Evolutionary conservation across 2,329 filamentous ascomycete genomes (phyloP), one percentile per base, ranked within the genome.

Genomic region (Pseudogymnoascus sp.): DNA sequence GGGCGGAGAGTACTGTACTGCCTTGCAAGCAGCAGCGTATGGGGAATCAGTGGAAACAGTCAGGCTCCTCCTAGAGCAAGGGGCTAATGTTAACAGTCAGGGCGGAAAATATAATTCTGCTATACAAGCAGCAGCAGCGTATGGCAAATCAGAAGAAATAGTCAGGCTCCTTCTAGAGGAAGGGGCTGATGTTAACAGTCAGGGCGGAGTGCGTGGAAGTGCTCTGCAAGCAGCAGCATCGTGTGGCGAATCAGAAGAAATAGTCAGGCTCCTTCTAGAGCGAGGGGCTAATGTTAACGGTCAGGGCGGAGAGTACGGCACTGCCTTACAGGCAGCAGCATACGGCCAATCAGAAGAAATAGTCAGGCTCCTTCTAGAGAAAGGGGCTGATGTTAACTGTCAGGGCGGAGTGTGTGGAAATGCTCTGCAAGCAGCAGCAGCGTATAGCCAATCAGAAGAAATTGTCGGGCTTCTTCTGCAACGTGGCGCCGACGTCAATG

Each of bases 61-160:
- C 3, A 16, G 58, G 5, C 11, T 12, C 6, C 60, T 65, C 2
- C 30, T 65, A 5, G 8, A 22, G 5, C 57, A 59, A 6, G 61
- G 62, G 9, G 62, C 64, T 6, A 61, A 64, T 57, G 39, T 65
- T 8, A 65, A 63, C 34, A 70, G 70, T 16, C 25, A 62, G 35
- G 18, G 61, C 6, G 64, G 62, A 1, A 60, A 62, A 57, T 35
- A 28, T 7, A 8, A 8, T 12, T 20, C n/a, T n/a, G 18, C 41
- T 4, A 5, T 50, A 12, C 35, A 37, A n/a, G 35, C 14, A 6
- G 35, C 35, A n/a, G n/a, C n/a, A 37, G 14, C 2, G 3, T 8
- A 2, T 9, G 37, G 37, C n/a, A n/a, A 14, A 7, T 2, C 4
- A 38, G 22, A 35, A 14, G n/a, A 12, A 12, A 59, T 64, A 4